phyloP scores from a whole-genome alignment of 2,329 filamentous ascomycete species.

The Thelonectria olida region DNA sequence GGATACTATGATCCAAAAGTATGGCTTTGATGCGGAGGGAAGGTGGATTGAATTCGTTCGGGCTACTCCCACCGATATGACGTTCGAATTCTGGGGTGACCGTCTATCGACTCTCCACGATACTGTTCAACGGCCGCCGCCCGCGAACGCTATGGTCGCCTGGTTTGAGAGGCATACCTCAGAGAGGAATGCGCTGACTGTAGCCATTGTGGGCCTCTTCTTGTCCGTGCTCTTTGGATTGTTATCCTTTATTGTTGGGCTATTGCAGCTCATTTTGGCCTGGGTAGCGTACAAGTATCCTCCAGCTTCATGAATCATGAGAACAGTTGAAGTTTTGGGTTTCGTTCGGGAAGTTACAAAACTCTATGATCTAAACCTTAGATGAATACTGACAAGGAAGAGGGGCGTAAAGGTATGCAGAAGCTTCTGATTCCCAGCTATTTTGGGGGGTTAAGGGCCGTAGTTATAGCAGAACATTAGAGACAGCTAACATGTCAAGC shows the following conservation, averaged over 20 bases:
- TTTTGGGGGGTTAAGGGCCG: too few relatives aligned
- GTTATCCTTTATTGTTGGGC: conserved; percentile 2
- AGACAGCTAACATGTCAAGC: too few relatives aligned
- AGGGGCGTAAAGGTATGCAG: too few relatives aligned
- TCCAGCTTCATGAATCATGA: too few relatives aligned
- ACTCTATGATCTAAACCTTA: too few relatives aligned
- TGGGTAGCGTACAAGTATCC: neutral
- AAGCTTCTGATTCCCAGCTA: too few relatives aligned
- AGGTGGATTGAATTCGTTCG: neutral
- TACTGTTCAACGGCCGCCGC: neutral
- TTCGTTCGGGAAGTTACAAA: too few relatives aligned
- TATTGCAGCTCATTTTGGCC: neutral
- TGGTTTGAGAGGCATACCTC: conserved; percentile 7
- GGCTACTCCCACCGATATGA: neutral
- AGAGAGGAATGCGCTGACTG: conserved; percentile 8
- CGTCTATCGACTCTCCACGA: neutral
- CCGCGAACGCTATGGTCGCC: neutral
- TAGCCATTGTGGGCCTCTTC: conserved; percentile 10
- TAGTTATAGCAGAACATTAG: too few relatives aligned
- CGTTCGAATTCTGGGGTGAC: neutral
- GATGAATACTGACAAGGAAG: too few relatives aligned
- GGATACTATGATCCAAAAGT: neutral
- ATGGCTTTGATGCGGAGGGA: neutral
- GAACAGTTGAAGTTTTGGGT: too few relatives aligned
- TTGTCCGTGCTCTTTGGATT: neutral